Base-by-base conservation (phyloP, 2,329 filamentous ascomycete genomes). In the Xylariales sp. region DNA sequence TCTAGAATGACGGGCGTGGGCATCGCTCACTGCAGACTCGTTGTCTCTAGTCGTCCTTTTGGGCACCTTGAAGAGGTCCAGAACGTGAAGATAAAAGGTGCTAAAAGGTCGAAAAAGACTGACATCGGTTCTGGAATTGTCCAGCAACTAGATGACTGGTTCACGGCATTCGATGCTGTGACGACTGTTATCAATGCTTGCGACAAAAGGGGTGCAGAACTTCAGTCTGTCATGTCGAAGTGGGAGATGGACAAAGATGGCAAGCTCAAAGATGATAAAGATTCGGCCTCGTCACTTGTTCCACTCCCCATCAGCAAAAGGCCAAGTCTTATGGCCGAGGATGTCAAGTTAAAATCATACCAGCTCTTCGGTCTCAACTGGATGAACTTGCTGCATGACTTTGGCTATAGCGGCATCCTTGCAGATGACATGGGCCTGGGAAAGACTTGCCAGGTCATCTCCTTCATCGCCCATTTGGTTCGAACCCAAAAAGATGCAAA, bases 381-480 rank as follows among this genome's bases (percentile, higher is more conserved):
- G 93, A 76, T 98, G 54, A 81, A 83, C 39, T 65, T 97, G 31
- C 73, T 98, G 12, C 95, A 88, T 65, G 74, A 82, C 37, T 81
- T 86, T 41, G 74, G 81, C 19, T 76, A 94, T 36, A 91, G 88
- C 31, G 91, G 89, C 45, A 97, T 98, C 40, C 70, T 98, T 14
- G 93, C 93, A 2, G 93, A 98, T 57, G 93, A 98, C 57, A 98
- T 98, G 93, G 93, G 87, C 36, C 69, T 91, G 28, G 93, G 93
- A 31, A 98, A 98, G 70, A 98, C 93, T 1, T 96, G 89, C 52
- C 91, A 98, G 55, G 88, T 97, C 44, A 95, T 98, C 49, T 82
- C 88, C 0, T 88, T 98, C 52, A 73, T 98, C 31, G 85, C 88
- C 13, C 83, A 95, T 51, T 69, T 98, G 18, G 80, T 86, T 13